A percentile compares a stretch with the other conserved stretches of the same genome.
Evolutionary conservation across 495 filamentous ascomycete species (phyloP).

Genomic region (Trichoderma erinaceum): DNA sequence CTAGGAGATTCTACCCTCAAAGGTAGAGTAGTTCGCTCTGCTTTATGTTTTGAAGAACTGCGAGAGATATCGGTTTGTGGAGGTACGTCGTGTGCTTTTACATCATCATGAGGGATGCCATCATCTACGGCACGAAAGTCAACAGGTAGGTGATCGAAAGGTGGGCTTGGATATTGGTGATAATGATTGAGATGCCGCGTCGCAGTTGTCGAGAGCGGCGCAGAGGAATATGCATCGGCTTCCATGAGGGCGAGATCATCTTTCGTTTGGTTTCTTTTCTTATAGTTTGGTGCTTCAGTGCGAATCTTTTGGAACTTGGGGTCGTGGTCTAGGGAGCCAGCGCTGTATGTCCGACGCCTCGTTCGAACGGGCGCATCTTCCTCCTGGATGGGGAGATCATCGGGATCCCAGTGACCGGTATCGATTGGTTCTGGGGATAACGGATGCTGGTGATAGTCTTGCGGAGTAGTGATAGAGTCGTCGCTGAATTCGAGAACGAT

Average conservation of each 20-base stretch:
- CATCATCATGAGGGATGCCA: background rate
- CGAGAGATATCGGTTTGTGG: background rate
- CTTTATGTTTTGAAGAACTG: background rate
- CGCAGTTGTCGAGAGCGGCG: background rate
- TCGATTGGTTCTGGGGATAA: background rate
- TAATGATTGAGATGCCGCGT: background rate
- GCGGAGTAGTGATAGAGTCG: slow-evolving; percentile 21
- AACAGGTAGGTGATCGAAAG: background rate
- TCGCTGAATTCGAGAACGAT: slow-evolving; percentile 59
- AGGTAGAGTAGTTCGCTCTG: background rate
- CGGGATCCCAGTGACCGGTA: background rate
- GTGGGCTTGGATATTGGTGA: background rate
- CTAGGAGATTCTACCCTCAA: background rate
- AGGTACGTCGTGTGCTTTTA: background rate
- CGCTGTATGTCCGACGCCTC: background rate
- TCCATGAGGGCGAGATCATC: background rate
- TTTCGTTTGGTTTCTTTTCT: background rate
- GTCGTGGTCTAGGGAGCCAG: background rate
- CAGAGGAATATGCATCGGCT: background rate
- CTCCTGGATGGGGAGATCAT: background rate
- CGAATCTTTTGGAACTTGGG: background rate
- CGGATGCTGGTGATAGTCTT: background rate
- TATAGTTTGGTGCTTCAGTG: background rate
- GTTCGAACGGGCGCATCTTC: background rate
- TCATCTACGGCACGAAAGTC: background rate